Evolutionary conservation across 2,329 filamentous ascomycete genomes (phyloP).

Genomic region (Boeremia lycopersici): DNA sequence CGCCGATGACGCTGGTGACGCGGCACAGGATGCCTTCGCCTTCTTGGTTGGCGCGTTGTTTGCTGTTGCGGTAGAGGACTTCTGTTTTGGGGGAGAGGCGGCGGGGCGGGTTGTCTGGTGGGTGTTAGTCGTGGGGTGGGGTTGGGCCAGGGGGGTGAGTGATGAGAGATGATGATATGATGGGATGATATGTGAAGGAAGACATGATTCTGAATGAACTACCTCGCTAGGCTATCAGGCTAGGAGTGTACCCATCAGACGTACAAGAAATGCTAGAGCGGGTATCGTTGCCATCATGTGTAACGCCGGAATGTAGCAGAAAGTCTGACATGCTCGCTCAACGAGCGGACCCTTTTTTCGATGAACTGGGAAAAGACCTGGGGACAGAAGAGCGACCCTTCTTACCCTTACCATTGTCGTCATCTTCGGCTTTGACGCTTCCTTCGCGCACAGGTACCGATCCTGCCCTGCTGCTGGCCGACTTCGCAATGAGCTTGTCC

Average conservation of each 20-base stretch:
- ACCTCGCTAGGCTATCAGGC: slow-evolving; percentile 29
- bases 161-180: neutral
- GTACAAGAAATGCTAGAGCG: slow-evolving; percentile 20
- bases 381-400: slow-evolving; percentile 38
- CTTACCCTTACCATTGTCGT: slow-evolving; percentile 54
- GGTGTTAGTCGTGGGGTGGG: slow-evolving; percentile 5
- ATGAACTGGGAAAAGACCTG: slow-evolving; percentile 22
- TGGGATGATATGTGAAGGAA: slow-evolving; percentile 7
- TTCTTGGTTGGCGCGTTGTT: slow-evolving; percentile 47
- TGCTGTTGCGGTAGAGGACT: slow-evolving; percentile 58
- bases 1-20: slow-evolving; percentile 58
- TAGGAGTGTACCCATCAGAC: slow-evolving; percentile 19
- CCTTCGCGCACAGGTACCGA: slow-evolving; percentile 55
- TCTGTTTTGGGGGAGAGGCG: slow-evolving; percentile 52
- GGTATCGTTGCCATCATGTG: slow-evolving; percentile 29
- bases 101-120: slow-evolving; percentile 29
- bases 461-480: slow-evolving; percentile 48
- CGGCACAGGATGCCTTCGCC: slow-evolving; percentile 59
- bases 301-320: slow-evolving; percentile 8
- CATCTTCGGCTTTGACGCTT: slow-evolving; percentile 59
- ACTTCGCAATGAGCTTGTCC: slow-evolving; percentile 48
- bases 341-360: slow-evolving; percentile 23
- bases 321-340: slow-evolving; percentile 13
- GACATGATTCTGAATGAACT: slow-evolving; percentile 21
- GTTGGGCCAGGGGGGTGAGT: neutral